Conservation (phyloP, 169 alveolate species). For the Plasmodium blacklocki region DNA sequence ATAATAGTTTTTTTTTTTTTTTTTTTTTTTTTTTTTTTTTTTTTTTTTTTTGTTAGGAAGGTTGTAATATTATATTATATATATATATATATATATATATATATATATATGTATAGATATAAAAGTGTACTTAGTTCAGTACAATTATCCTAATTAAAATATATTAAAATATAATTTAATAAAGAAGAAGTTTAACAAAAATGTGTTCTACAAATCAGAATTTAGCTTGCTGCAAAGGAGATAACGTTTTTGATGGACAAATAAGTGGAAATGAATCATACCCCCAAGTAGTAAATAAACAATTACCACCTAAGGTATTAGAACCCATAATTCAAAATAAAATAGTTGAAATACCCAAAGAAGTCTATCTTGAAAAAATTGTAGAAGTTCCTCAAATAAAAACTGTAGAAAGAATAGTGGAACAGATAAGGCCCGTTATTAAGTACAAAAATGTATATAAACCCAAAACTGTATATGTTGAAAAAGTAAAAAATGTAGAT, state of each 20-base stretch:
- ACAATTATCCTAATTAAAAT: neutral
- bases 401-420: slow-evolving; percentile 87
- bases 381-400: slow-evolving; percentile 89
- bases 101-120: neutral
- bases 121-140: neutral
- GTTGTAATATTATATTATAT: neutral
- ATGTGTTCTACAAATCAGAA: slow-evolving; percentile 61
- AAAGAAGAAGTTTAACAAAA: slow-evolving; percentile 4
- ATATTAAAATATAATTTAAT: slow-evolving; percentile 5
- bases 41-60: no score
- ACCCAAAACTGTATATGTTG: slow-evolving; percentile 87
- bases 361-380: slow-evolving; percentile 85
- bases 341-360: slow-evolving; percentile 86
- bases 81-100: neutral
- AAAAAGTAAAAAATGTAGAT: slow-evolving; percentile 86
- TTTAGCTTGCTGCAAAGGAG: slow-evolving; percentile 62
- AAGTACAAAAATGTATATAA: slow-evolving; percentile 86
- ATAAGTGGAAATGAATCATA: slow-evolving; percentile 22
- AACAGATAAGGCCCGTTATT: slow-evolving; percentile 85
- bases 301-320: slow-evolving; percentile 72
- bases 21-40: no score
- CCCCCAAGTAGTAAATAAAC: slow-evolving; percentile 72
- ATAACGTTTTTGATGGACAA: slow-evolving; percentile 48
- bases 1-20: no score
- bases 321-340: slow-evolving; percentile 81